A percentile compares a stretch with the other conserved stretches of the same genome.
These are phyloP conservation scores for Yamadazyma mexicana DNA, from an alignment of 1,139 yeast species.

Conservation along the genomic window DNA sequence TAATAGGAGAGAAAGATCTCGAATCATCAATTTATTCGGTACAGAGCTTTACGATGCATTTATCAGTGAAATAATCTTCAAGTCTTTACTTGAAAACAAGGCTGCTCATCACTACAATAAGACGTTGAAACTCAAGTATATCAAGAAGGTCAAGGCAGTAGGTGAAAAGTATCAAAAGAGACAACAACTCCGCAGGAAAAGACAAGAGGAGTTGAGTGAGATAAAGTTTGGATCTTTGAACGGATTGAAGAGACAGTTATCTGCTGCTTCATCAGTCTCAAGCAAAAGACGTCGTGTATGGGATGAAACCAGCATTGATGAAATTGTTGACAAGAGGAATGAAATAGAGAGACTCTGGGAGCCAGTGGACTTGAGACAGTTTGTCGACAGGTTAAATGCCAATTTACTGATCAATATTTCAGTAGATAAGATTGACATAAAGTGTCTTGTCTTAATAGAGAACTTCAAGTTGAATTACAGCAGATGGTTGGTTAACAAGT, in stretches of 20 bases:
- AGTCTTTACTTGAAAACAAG: constrained; percentile 38
- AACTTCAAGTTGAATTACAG: constrained; percentile 43
- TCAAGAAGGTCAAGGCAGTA: constrained; percentile 23
- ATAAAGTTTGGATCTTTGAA: constrained; percentile 27
- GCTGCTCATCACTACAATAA: constrained; percentile 36
- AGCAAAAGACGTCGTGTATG: constrained; percentile 17
- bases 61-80: constrained; percentile 52
- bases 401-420: constrained; percentile 24
- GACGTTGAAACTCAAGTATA: constrained; percentile 23
- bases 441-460: constrained; percentile 43
- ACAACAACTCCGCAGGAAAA: constrained; percentile 26
- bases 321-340: constrained; percentile 27
- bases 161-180: constrained; percentile 26
- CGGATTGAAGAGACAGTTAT: constrained; percentile 22
- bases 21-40: constrained; percentile 38
- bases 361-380: constrained; percentile 33
- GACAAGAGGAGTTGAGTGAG: constrained; percentile 45
- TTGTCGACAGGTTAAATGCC: constrained; percentile 23
- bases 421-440: constrained; percentile 21
- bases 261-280: constrained; percentile 17
- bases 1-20: constrained; percentile 23
- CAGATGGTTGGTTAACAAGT: constrained; percentile 47
- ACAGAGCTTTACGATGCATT: constrained; percentile 59
- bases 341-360: constrained; percentile 42
- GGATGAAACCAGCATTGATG: constrained; percentile 17